phyloP scores from a whole-genome alignment of 1,139 yeast species.

The Candida sp. region DNA sequence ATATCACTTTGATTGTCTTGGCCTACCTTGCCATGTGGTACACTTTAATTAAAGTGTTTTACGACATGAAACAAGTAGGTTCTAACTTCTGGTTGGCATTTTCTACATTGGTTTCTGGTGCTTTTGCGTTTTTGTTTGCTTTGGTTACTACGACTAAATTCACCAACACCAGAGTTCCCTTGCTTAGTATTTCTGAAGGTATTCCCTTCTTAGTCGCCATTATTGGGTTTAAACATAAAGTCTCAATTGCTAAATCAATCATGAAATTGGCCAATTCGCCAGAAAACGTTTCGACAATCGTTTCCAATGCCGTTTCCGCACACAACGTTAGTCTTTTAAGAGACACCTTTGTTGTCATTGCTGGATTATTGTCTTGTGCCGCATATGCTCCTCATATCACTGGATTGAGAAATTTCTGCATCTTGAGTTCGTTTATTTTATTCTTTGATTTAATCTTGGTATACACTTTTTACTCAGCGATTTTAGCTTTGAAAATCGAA shows the following conservation, averaged over 20 bases:
- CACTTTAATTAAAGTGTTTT: slow-evolving; percentile 72
- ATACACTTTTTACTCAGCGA: slow-evolving; percentile 81
- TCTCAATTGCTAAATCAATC: slow-evolving; percentile 68
- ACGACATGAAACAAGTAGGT: slow-evolving; percentile 78
- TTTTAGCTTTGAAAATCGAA: slow-evolving; percentile 85
- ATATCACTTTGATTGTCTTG: slow-evolving; percentile 71
- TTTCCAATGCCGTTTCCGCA: slow-evolving; percentile 58
- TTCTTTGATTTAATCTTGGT: slow-evolving; percentile 72
- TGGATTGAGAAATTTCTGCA: slow-evolving; percentile 83
- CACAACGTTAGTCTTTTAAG: slow-evolving; percentile 72
- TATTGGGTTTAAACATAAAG: slow-evolving; percentile 89
- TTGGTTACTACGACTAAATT: slow-evolving; percentile 62
- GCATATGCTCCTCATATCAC: slow-evolving; percentile 67
- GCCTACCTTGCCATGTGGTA: slow-evolving; percentile 93
- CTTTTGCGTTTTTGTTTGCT: slow-evolving; percentile 85
- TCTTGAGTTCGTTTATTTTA: slow-evolving; percentile 70
- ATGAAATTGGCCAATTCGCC: slow-evolving; percentile 35
- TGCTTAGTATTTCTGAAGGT: slow-evolving; percentile 83
- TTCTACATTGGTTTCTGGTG: slow-evolving; percentile 76
- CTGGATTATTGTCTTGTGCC: slow-evolving; percentile 67
- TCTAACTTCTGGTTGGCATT: slow-evolving; percentile 90
- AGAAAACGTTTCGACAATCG: slow-evolving; percentile 43
- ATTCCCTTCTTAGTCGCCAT: slow-evolving; percentile 91
- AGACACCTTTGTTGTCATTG: slow-evolving; percentile 75
- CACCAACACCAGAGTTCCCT: slow-evolving; percentile 56